Percentiles rank a stretch among this genome's conserved stretches.
These are phyloP conservation scores for Fusarium sp. DNA, from an alignment of 2,329 filamentous ascomycete species.

Conservation along the genomic window DNA sequence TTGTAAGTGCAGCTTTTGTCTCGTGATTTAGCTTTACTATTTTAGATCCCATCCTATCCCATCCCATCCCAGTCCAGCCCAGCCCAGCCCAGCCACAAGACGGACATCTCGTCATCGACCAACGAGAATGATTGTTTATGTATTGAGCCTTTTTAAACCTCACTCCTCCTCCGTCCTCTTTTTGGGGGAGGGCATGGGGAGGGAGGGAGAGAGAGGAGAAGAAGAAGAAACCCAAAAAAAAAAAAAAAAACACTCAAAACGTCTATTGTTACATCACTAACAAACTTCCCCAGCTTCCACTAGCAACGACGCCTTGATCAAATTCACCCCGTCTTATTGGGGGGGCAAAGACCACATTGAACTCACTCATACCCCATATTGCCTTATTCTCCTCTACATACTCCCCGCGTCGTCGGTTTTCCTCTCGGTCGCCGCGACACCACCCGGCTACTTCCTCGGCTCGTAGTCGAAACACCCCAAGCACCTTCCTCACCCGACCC, in stretches of 20 bases:
- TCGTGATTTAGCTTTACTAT: constrained; percentile 18
- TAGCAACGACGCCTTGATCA: constrained; percentile 41
- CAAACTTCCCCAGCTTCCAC: constrained; percentile 39
- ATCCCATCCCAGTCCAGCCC: too few relatives aligned
- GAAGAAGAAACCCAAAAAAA: too few relatives aligned
- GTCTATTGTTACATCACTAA: constrained; percentile 4
- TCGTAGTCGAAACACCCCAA: constrained; percentile 24
- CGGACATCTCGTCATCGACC: constrained; percentile 32
- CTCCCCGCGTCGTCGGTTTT: constrained; percentile 39
- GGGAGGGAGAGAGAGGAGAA: too few relatives aligned
- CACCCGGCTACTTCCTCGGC: constrained; percentile 44
- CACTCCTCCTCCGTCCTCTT: constrained; percentile 5
- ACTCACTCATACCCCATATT: constrained; percentile 32
- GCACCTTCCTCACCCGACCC: constrained; percentile 29
- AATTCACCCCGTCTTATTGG: constrained; percentile 43
- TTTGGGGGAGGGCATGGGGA: not conserved
- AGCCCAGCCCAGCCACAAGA: constrained; percentile 29
- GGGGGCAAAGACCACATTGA: constrained; percentile 28
- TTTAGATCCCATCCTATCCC: not conserved
- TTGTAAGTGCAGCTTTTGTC: constrained; percentile 30
- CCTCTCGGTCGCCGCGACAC: constrained; percentile 41
- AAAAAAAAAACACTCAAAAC: constrained; percentile 15
- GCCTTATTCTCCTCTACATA: constrained; percentile 9
- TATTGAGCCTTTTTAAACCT: not conserved
- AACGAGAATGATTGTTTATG: constrained; percentile 21